Base-by-base conservation (phyloP, 2,329 filamentous ascomycete genomes). In the Penicillium sp. region DNA sequence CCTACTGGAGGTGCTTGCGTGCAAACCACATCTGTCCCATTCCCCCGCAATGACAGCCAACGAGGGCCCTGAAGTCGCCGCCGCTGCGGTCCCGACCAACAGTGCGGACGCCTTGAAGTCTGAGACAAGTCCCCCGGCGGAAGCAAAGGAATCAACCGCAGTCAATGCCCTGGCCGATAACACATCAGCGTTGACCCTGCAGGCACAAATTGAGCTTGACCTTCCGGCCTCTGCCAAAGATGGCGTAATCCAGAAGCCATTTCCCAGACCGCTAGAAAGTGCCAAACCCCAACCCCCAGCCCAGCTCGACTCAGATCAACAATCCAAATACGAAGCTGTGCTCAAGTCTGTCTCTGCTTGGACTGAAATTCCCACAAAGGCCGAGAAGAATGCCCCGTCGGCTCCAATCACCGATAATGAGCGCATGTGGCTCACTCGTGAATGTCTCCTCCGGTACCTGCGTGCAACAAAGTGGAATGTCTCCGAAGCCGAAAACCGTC, bases 361-460 rank as follows among this genome's bases (percentile, higher is more conserved):
- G 84, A 78, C 75, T 9, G 78, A 80, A 7, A 67, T 94, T 16
- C 79, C 79, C 22, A 77, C 76, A 27, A 78, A 79, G 13, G 72
- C 73, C 5, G 75, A 76, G 37, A 82, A 77, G 45, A 70, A 69
- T 37, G 68, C 76, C 8, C 64, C 72, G 7, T 69, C 70, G 44
- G 74, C 77, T 2, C 79, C 85, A 2, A 68, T 96, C 41, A 80
- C 79, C 34, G 87, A 94, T 41, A 69, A 72, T 34, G 92, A 98
- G 67, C 83, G 79, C 57, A 79, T 92, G 69, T 98, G 87, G 80
- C 75, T 98, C 51, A 95, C 89, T 9, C 79, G 81, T 49, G 92
- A 98, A 62, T 96, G 90, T 60, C 75, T 98, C 11, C 74, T 95
- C 27, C 84, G 92, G 52, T 98, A 95, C 62, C 80, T 98, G 18